phyloP scores from a whole-genome alignment of 2,329 filamentous ascomycete genomes.

The Colletotrichum salicis region DNA sequence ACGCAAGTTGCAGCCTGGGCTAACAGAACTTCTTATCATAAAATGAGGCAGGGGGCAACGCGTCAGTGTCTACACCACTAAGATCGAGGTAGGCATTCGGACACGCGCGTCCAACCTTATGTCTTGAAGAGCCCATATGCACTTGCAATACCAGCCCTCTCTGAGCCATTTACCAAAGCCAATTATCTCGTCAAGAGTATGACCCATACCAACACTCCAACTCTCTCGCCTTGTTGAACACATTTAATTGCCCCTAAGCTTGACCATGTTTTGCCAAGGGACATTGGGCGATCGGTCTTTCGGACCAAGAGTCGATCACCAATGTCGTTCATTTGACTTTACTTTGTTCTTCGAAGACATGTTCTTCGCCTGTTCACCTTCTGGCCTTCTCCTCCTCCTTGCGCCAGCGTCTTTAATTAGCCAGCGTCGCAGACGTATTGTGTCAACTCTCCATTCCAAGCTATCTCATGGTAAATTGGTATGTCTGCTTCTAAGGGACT shows the following conservation, averaged over 20 bases:
- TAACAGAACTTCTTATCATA: neutral
- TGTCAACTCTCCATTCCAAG: slow-evolving; percentile 13
- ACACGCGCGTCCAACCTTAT: neutral
- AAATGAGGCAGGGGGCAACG: neutral
- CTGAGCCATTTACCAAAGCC: too few relatives aligned
- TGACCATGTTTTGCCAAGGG: neutral
- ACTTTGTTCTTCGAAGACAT: slow-evolving; percentile 43
- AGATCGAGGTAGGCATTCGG: neutral
- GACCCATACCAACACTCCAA: neutral
- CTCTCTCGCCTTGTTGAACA: neutral
- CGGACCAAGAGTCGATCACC: slow-evolving; percentile 38
- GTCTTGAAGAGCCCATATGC: too few relatives aligned
- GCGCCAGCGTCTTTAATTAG: slow-evolving; percentile 12
- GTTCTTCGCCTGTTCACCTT: slow-evolving; percentile 38
- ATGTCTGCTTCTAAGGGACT: neutral
- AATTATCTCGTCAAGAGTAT: neutral
- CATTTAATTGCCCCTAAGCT: neutral
- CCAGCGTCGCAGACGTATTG: slow-evolving; percentile 13
- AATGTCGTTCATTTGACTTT: slow-evolving; percentile 44
- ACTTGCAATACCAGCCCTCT: too few relatives aligned
- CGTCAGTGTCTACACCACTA: neutral
- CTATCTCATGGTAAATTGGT: slow-evolving; percentile 34
- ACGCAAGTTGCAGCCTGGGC: neutral
- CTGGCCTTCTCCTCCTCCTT: slow-evolving; percentile 37
- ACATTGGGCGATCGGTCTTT: slow-evolving; percentile 34